phyloP scores from a whole-genome alignment of 176 grass and related monocot species.

The Thinopyrum elongatum region DNA sequence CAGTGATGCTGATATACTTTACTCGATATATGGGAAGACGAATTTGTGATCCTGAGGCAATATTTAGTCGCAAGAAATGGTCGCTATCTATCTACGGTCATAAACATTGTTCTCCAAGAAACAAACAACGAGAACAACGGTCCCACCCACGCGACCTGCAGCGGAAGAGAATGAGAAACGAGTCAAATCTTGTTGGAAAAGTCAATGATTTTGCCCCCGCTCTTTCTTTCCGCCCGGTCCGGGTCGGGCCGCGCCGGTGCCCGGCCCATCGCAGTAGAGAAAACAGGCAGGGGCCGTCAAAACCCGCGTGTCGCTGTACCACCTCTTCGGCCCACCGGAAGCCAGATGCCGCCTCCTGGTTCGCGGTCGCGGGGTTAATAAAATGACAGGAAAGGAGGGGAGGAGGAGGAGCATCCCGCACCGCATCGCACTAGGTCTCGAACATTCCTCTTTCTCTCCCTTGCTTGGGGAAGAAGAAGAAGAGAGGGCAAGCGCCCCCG shows the following conservation, averaged over 20 bases:
- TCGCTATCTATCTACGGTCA: too few relatives aligned
- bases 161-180: background rate
- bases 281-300: slow-evolving; percentile 2
- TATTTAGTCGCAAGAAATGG: too few relatives aligned
- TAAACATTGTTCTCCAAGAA: too few relatives aligned
- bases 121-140: too few relatives aligned
- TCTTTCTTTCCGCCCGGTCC: background rate
- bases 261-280: background rate
- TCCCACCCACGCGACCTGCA: background rate
- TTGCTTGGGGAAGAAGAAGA: slow-evolving; percentile 42
- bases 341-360: background rate
- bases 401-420: background rate
- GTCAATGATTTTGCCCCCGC: background rate
- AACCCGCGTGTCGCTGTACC: background rate
- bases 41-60: too few relatives aligned
- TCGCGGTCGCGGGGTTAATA: background rate
- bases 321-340: slow-evolving; percentile 11
- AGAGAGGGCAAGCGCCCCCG: background rate
- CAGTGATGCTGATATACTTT: too few relatives aligned
- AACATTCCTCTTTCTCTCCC: background rate
- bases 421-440: slow-evolving; percentile 18
- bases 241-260: background rate
- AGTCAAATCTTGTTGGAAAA: background rate
- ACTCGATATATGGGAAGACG: too few relatives aligned
- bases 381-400: background rate